These are phyloP conservation scores for Lepidium aucheri DNA, from an alignment of 345 rosid genomes.

Conservation along the genomic window DNA sequence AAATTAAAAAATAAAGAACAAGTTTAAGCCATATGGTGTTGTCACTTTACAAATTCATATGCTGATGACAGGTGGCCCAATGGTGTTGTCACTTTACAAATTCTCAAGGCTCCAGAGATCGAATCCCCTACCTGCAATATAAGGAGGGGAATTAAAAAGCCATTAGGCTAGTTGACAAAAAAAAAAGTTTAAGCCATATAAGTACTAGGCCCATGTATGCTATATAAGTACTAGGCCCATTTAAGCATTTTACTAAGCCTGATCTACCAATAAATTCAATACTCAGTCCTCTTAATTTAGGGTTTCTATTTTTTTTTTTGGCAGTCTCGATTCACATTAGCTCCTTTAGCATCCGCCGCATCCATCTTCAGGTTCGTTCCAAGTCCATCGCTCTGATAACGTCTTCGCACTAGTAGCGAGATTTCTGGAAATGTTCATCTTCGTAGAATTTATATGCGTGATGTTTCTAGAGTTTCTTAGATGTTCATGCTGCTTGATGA, in stretches of 20 bases:
- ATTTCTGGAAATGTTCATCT: not conserved
- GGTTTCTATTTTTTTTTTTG: not conserved
- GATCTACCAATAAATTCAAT: not conserved
- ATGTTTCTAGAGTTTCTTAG: not conserved
- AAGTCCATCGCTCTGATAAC: not conserved
- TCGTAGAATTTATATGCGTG: not conserved
- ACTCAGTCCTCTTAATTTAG: not conserved
- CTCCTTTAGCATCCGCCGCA: conserved; percentile 14
- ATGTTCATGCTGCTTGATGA: not conserved
- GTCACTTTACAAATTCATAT: too few relatives aligned
- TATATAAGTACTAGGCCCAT: not conserved
- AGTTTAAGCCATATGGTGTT: too few relatives aligned
- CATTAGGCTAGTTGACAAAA: too few relatives aligned
- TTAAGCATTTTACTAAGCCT: not conserved
- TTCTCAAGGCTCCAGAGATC: too few relatives aligned
- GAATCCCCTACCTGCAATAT: too few relatives aligned
- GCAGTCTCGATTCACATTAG: not conserved
- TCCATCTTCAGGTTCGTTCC: conserved; percentile 17
- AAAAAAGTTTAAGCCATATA: too few relatives aligned
- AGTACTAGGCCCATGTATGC: conserved; percentile 4
- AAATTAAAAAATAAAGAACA: too few relatives aligned
- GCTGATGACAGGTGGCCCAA: too few relatives aligned
- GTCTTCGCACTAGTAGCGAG: not conserved
- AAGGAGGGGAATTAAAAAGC: too few relatives aligned
- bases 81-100: too few relatives aligned